These are phyloP conservation scores for Mucor plumbeus DNA, from an alignment of 371 early-diverging fungal species.

Conservation along the genomic window DNA sequence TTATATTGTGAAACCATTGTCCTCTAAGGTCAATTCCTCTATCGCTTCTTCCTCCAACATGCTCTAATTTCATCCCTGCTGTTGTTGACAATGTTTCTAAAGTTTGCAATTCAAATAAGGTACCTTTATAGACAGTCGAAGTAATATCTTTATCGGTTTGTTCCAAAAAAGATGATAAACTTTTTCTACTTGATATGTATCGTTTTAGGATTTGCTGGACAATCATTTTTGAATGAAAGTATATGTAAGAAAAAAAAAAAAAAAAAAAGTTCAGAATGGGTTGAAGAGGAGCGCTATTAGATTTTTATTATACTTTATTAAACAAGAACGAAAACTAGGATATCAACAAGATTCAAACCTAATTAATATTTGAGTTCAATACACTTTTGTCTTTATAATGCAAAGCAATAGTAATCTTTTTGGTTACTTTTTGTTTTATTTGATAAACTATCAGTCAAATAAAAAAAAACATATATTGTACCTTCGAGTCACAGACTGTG, in stretches of 20 bases:
- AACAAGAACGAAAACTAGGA: no score
- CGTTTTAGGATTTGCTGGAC: neutral
- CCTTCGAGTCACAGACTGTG: neutral
- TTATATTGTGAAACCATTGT: conserved; percentile 31
- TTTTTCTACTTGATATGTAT: neutral
- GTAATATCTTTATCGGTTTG: conserved; percentile 29
- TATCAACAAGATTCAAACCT: no score
- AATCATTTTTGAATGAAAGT: neutral
- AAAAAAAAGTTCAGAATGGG: neutral
- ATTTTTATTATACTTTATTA: no score
- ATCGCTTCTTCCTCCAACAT: conserved; percentile 49
- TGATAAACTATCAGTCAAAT: neutral
- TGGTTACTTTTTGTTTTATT: no score
- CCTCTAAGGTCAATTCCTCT: conserved; percentile 51
- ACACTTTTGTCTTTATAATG: no score
- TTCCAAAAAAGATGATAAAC: conserved; percentile 13
- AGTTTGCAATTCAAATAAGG: conserved; percentile 50
- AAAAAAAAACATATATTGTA: neutral
- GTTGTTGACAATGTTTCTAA: conserved; percentile 26
- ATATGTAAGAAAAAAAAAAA: neutral
- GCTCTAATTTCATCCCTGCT: conserved; percentile 43
- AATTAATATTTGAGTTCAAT: no score
- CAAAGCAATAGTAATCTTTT: no score
- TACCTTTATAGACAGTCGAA: conserved; percentile 37
- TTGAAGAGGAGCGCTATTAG: neutral